Conservation (phyloP, 2,329 filamentous ascomycete genomes). For the Ceratocystis ficicola region DNA sequence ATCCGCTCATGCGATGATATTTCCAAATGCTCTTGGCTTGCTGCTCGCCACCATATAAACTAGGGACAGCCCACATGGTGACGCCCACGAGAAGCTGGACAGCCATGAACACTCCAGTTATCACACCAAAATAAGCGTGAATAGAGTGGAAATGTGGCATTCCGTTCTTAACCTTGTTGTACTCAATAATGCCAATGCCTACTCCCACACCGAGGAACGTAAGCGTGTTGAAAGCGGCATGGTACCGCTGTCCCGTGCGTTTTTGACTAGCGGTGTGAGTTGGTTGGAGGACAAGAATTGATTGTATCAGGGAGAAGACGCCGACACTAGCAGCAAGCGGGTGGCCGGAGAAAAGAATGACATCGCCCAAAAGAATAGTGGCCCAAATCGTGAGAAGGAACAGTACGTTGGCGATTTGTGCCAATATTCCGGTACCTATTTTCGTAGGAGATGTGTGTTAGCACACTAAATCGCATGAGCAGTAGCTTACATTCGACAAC, state of each 20-base stretch:
- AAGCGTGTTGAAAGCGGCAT: conserved; percentile 58
- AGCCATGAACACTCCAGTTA: conserved; percentile 56
- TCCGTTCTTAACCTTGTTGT: conserved; percentile 64
- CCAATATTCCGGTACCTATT: conserved; percentile 65
- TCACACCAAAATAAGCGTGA: conserved; percentile 73
- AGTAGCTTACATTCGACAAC: conserved; percentile 8
- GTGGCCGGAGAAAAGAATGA: conserved; percentile 80
- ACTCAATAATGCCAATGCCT: conserved; percentile 60
- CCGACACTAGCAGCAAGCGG: conserved; percentile 59
- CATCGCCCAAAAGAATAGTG: conserved; percentile 53
- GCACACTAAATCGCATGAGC: background rate
- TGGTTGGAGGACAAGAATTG: conserved; percentile 75
- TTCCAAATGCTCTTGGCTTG: conserved; percentile 78
- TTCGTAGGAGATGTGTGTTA: background rate
- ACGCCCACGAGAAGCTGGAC: conserved; percentile 69
- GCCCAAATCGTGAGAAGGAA: conserved; percentile 68
- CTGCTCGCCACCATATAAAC: conserved; percentile 63
- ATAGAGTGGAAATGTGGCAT: conserved; percentile 64
- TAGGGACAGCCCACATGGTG: conserved; percentile 66
- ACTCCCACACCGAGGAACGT: conserved; percentile 49
- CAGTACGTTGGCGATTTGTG: conserved; percentile 66
- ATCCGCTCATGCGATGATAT: conserved; percentile 72
- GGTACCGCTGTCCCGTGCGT: conserved; percentile 43
- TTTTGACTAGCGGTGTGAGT: conserved; percentile 70
- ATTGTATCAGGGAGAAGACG: conserved; percentile 64